phyloP scores from a whole-genome alignment of 495 filamentous ascomycete genomes.

The Podospora pseudopauciseta region DNA sequence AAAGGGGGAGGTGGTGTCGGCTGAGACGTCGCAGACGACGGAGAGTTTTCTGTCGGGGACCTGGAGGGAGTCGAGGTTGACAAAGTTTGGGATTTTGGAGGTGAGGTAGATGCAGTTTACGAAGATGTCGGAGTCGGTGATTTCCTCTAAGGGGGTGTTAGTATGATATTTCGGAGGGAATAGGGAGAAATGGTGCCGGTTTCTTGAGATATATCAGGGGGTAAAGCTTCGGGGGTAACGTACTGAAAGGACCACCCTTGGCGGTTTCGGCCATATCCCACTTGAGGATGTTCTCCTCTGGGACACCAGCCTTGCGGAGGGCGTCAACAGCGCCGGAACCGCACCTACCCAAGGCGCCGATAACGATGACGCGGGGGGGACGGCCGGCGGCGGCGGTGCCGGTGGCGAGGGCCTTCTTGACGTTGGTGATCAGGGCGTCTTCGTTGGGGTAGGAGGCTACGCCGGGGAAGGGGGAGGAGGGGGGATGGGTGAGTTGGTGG shows the following conservation, averaged over 20 bases:
- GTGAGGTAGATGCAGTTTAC: constrained; percentile 91
- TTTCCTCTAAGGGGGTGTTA: constrained; percentile 54
- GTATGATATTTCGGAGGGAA: constrained; percentile 4
- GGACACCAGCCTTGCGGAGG: constrained; percentile 70
- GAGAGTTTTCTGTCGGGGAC: constrained; percentile 66
- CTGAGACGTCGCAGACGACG: constrained; percentile 85
- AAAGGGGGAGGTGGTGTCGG: constrained; percentile 54
- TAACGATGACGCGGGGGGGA: constrained; percentile 55
- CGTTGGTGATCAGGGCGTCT: constrained; percentile 63
- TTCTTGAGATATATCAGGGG: too few relatives aligned
- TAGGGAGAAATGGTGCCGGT: neutral
- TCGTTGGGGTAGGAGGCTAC: constrained; percentile 76
- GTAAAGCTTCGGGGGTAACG: constrained; percentile 4
- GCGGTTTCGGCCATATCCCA: constrained; percentile 95
- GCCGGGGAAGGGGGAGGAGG: constrained; percentile 59
- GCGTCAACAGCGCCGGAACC: constrained; percentile 81
- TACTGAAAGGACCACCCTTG: constrained; percentile 73
- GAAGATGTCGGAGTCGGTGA: constrained; percentile 75
- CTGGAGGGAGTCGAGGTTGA: constrained; percentile 65
- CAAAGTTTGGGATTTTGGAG: constrained; percentile 39
- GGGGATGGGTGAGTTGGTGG: constrained; percentile 73
- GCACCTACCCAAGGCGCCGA: constrained; percentile 75
- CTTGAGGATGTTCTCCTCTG: constrained; percentile 69
- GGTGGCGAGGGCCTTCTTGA: constrained; percentile 66
- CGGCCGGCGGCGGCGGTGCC: constrained; percentile 64